Evolutionary conservation across 768 basidiomycete species (phyloP).

Genomic region (Clitopilus hobsonii): DNA sequence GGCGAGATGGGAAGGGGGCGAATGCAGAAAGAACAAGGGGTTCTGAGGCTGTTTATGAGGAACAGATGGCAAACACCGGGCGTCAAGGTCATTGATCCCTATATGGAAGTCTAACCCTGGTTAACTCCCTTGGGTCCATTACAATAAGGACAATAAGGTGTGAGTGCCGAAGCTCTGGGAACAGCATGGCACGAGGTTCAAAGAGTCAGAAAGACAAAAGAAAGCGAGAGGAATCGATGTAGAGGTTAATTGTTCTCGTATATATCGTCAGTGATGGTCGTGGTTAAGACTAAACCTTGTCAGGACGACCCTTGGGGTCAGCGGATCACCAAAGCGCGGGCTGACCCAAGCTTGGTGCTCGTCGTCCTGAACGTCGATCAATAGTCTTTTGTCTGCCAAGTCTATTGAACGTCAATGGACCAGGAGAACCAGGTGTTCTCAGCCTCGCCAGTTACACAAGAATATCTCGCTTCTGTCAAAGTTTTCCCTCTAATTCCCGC

Average conservation of each 20-base stretch:
- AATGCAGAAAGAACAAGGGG: conserved; percentile 30
- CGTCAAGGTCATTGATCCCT: neutral
- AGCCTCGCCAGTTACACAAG: conserved; percentile 40
- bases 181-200: conserved; percentile 8
- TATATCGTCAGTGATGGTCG: neutral
- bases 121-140: neutral
- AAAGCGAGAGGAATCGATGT: neutral
- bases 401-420: too few species aligned
- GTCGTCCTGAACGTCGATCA: neutral
- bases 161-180: conserved; percentile 5
- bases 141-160: conserved; percentile 13
- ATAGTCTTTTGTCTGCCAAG: too few species aligned
- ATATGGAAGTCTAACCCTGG: neutral
- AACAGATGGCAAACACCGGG: conserved; percentile 6
- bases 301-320: neutral
- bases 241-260: conserved; percentile 1
- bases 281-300: neutral
- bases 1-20: conserved; percentile 18
- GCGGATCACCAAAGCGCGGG: neutral
- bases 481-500: conserved; percentile 81
- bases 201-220: conserved; percentile 14
- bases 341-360: neutral
- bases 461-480: conserved; percentile 55
- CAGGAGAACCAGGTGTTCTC: conserved; percentile 44
- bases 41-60: conserved; percentile 22